Base-by-base conservation (phyloP, 1,139 yeast species). In the Meyerozyma elateridarum region DNA sequence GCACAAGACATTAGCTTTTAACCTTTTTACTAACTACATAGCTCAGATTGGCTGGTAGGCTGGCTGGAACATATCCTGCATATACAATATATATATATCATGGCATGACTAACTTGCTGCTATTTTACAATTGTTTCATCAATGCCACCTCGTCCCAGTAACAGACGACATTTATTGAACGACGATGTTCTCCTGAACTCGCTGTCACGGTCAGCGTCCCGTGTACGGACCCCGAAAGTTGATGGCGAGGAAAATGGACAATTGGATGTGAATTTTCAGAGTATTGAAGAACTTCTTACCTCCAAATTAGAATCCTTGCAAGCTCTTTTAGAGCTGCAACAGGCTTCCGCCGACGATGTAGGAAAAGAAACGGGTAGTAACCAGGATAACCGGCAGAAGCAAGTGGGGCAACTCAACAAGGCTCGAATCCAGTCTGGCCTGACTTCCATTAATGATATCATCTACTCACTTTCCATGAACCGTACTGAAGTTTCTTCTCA, bases 1-100 rank as follows among this genome's bases (percentile, higher is more conserved):
- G 91, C 93, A 0, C 70, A 74, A 28, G 89, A 83, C 31, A 64
- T 76, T 2, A 61, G 52, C 1, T 76, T 75, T 43, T 73, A 53
- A 14, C 13, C 12, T 19, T 22, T 20, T 25, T n/a, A n/a, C n/a
- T n/a, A n/a, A n/a, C n/a, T n/a, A n/a, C n/a, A n/a, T n/a, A n/a
- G n/a, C n/a, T n/a, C n/a, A n/a, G n/a, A n/a, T n/a, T n/a, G n/a
- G n/a, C n/a, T n/a, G n/a, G n/a, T n/a, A n/a, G n/a, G n/a, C n/a
- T n/a, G n/a, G n/a, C n/a, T n/a, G n/a, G n/a, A n/a, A n/a, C n/a
- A n/a, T n/a, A n/a, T n/a, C n/a, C n/a, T n/a, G n/a, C n/a, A n/a
- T n/a, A n/a, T n/a, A n/a, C n/a, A n/a, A n/a, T n/a, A n/a, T n/a
- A n/a, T n/a, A n/a, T n/a, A n/a, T n/a, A n/a, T n/a, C n/a, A n/a